Conservation (phyloP, 192 early-diverging fungal genomes). For the Borealophlyctis nickersoniae region DNA sequence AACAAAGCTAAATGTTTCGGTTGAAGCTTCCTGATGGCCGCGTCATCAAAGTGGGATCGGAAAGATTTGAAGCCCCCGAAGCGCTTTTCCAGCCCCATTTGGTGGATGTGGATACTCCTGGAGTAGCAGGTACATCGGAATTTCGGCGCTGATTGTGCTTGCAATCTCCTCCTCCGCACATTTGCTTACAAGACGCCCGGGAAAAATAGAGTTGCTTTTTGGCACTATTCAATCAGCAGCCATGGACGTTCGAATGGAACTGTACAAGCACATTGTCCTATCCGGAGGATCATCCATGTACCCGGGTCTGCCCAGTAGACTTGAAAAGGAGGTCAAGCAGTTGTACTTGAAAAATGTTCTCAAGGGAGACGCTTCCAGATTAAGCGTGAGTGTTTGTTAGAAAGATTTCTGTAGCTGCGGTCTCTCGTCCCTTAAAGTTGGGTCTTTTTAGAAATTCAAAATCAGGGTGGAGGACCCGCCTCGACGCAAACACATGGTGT, state of each 20-base stretch:
- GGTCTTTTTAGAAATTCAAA: slow-evolving; percentile 98
- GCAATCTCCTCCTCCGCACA: background rate
- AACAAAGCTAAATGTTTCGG: too few species aligned
- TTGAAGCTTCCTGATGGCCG: slow-evolving; percentile 92
- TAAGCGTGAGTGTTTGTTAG: slow-evolving; percentile 73
- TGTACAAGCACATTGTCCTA: slow-evolving; percentile 97
- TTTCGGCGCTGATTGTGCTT: too few species aligned
- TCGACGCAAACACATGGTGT: slow-evolving; percentile 97
- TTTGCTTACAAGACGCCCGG: background rate
- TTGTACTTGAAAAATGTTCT: slow-evolving; percentile 89
- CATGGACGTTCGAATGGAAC: slow-evolving; percentile 86
- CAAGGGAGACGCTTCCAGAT: slow-evolving; percentile 74
- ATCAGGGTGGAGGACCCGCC: slow-evolving; percentile 97
- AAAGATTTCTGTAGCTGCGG: too few species aligned
- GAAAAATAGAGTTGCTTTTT: slow-evolving; percentile 81
- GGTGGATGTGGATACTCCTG: slow-evolving; percentile 89
- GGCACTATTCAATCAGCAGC: slow-evolving; percentile 87
- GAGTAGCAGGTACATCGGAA: slow-evolving; percentile 79
- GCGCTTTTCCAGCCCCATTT: slow-evolving; percentile 98
- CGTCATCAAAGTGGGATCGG: slow-evolving; percentile 96
- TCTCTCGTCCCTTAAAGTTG: too few species aligned
- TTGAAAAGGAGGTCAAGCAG: slow-evolving; percentile 99
- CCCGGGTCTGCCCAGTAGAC: slow-evolving; percentile 90
- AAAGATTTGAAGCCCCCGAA: slow-evolving; percentile 97
- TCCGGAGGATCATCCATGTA: slow-evolving; percentile 99